Evolutionary conservation across 129 eudicot genomes (phyloP), one percentile per base, ranked within the genome.

Genomic region (Centella asiatica): DNA sequence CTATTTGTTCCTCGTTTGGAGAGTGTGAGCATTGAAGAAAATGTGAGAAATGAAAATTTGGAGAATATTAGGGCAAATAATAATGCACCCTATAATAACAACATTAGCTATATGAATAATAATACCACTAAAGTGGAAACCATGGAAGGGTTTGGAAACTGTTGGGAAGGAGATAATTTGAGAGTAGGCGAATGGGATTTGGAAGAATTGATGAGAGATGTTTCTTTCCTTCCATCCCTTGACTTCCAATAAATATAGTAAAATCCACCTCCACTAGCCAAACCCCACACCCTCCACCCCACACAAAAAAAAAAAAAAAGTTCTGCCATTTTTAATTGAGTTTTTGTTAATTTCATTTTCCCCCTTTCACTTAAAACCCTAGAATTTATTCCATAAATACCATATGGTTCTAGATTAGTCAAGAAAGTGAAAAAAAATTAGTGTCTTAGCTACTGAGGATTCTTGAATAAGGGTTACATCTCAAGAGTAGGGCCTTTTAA

Each of bases 121-220:
- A 69, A 32, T 70, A 83, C 59, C 67, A n/a, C n/a, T n/a, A 81
- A 74, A 64, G 67, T 71, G 56, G 86, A 79, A 62, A 68, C 69
- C 39, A 26, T 68, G 14, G 65, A 34, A 25, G 87, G 76, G 55
- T 55, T 64, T 33, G 89, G 59, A 46, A 71, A 64, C 57, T 78
- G 31, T 72, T 89, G 79, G 88, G 83, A 82, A 76, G 95, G 80
- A 69, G 90, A 82, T 32, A 84, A 76, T 39, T 54, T 81, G 37
- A 84, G 75, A 65, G 78, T 79, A 47, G 89, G 78, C 68, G 97
- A 89, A 69, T 89, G 95, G 97, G 88, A 89, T 77, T 80, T 89
- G 66, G 97, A 89, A 69, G 97, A 85, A 49, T 70, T 89, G 63
- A 82, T 89, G 97, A 89, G 76, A 64, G 95, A 82, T 70, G 78